A percentile compares a stretch with the other conserved stretches of the same genome.
Evolutionary conservation across 225 moss, liverwort and hornwort genomes (phyloP).

Genomic region (Polytrichum formosum): DNA sequence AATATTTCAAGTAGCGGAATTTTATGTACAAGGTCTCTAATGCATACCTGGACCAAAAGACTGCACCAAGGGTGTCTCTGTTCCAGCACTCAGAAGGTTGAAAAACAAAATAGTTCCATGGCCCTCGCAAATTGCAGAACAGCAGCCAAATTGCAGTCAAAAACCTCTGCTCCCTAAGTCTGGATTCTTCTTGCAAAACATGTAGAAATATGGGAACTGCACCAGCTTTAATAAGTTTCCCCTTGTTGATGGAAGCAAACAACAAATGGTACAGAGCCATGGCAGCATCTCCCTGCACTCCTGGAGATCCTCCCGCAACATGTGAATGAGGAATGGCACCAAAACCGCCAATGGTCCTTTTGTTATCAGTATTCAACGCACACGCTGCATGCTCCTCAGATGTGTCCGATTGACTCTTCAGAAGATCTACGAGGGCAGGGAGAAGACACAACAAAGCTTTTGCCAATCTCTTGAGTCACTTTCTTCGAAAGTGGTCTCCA

Average conservation of each 20-base stretch:
- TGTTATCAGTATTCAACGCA: constrained; percentile 85
- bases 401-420: constrained; percentile 54
- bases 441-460: constrained; percentile 28
- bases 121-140: constrained; percentile 63
- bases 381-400: constrained; percentile 89
- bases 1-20: too few species aligned
- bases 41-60: constrained; percentile 24
- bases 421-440: constrained; percentile 72
- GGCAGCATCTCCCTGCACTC: constrained; percentile 76
- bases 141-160: constrained; percentile 72
- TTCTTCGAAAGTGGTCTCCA: too few species aligned
- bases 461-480: too few species aligned
- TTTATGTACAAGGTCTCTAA: too few species aligned
- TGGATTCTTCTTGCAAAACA: constrained; percentile 57
- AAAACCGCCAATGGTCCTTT: constrained; percentile 83
- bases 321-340: constrained; percentile 78
- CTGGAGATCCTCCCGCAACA: constrained; percentile 56
- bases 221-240: constrained; percentile 80
- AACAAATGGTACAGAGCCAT: constrained; percentile 94
- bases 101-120: constrained; percentile 68
- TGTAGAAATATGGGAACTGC: constrained; percentile 69
- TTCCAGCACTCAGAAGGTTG: constrained; percentile 41
- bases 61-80: constrained; percentile 5
- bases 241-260: constrained; percentile 73
- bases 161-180: constrained; percentile 76